phyloP scores from a whole-genome alignment of 2,329 filamentous ascomycete genomes.

The Epichloe baconii region DNA sequence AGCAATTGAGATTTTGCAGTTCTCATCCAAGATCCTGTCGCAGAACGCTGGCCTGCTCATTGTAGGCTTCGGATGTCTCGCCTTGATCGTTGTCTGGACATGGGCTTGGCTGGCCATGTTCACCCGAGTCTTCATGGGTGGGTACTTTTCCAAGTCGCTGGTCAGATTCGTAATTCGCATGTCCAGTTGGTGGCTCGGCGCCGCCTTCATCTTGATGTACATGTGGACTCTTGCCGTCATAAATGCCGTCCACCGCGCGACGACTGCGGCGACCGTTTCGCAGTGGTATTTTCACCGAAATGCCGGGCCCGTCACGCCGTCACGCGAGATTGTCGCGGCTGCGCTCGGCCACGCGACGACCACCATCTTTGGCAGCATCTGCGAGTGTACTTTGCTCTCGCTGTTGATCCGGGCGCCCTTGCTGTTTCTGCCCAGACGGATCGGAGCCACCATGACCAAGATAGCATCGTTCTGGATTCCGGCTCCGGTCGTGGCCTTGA shows the following conservation, averaged over 20 bases:
- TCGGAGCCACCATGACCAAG: constrained; percentile 52
- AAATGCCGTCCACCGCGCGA: constrained; percentile 77
- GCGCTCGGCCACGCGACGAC: constrained; percentile 71
- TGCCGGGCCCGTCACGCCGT: constrained; percentile 61
- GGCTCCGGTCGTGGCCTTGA: constrained; percentile 71
- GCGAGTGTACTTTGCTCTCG: constrained; percentile 70
- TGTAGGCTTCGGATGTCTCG: constrained; percentile 69
- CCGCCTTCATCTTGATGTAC: constrained; percentile 85
- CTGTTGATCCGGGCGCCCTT: constrained; percentile 75
- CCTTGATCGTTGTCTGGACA: constrained; percentile 71
- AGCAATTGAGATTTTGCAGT: constrained; percentile 81
- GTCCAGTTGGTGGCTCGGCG: constrained; percentile 90
- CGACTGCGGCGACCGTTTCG: constrained; percentile 86
- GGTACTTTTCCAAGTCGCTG: constrained; percentile 55
- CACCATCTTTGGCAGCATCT: constrained; percentile 85
- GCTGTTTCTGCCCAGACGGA: constrained; percentile 63
- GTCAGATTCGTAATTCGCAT: constrained; percentile 66
- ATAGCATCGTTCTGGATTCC: constrained; percentile 72
- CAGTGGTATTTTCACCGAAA: constrained; percentile 99
- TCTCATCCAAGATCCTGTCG: constrained; percentile 74
- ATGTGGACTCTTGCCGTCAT: constrained; percentile 87
- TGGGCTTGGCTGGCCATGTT: constrained; percentile 98
- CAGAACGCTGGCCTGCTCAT: constrained; percentile 72
- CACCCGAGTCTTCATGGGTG: constrained; percentile 86
- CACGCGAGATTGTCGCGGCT: constrained; percentile 68